Conservation (phyloP, 2,329 filamentous ascomycete species). For the Nigrospora sphaerica region DNA sequence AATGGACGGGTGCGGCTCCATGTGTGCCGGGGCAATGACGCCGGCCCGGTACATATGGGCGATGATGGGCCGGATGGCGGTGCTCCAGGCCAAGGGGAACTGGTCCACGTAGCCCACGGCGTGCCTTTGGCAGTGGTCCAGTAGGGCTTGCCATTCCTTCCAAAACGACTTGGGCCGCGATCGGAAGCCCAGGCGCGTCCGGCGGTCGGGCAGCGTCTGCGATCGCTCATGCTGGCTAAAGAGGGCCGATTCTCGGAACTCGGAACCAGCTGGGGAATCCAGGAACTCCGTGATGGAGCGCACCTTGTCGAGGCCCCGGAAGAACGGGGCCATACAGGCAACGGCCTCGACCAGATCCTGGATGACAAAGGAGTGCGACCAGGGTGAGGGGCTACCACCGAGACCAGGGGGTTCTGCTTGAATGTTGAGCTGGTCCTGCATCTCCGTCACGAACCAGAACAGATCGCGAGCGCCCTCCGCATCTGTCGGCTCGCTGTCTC, state of each 20-base stretch:
- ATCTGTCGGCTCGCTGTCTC: slow-evolving; percentile 11
- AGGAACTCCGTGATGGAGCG: slow-evolving; percentile 22
- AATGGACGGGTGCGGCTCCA: slow-evolving; percentile 16
- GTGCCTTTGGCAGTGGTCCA: slow-evolving; percentile 10
- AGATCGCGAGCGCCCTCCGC: slow-evolving; percentile 7
- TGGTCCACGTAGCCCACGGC: slow-evolving; percentile 11
- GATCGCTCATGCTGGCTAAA: slow-evolving; percentile 32
- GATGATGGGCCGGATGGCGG: slow-evolving; percentile 30
- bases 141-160: slow-evolving; percentile 24
- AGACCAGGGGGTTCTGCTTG: slow-evolving; percentile 13
- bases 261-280: slow-evolving; percentile 20
- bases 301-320: slow-evolving; percentile 18
- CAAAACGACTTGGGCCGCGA: slow-evolving; percentile 28
- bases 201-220: slow-evolving; percentile 25
- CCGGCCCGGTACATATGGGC: slow-evolving; percentile 39
- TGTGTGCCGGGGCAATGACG: slow-evolving; percentile 24
- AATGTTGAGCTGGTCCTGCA: slow-evolving; percentile 18
- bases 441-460: slow-evolving; percentile 19
- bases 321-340: slow-evolving; percentile 30
- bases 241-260: slow-evolving; percentile 27
- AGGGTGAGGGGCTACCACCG: slow-evolving; percentile 9
- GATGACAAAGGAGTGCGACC: slow-evolving; percentile 27
- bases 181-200: slow-evolving; percentile 28
- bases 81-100: slow-evolving; percentile 30
- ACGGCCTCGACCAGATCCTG: slow-evolving; percentile 29